These are phyloP conservation scores for Silene noctiflora DNA, from an alignment of 179 eudicot species.

Conservation along the genomic window DNA sequence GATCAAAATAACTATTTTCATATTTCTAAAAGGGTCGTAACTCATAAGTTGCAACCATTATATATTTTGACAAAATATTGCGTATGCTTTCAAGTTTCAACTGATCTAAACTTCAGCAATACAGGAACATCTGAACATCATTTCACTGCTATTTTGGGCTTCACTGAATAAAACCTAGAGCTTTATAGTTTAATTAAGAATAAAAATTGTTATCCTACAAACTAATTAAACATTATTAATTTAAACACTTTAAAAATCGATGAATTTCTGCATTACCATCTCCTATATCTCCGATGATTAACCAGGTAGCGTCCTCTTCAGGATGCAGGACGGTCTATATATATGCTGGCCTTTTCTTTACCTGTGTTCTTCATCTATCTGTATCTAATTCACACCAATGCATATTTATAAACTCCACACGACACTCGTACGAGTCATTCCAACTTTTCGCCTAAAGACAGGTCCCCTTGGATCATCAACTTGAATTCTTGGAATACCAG, in stretches of 20 bases:
- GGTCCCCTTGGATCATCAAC: constrained; percentile 23
- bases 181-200: constrained; percentile 7
- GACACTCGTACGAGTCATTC: neutral
- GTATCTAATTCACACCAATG: neutral
- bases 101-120: neutral
- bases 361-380: constrained; percentile 23
- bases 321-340: neutral
- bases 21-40: neutral
- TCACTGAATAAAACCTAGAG: neutral
- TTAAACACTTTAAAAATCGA: constrained; percentile 3
- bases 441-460: constrained; percentile 6
- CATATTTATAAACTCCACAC: neutral
- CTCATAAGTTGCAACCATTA: neutral
- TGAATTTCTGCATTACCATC: constrained; percentile 13
- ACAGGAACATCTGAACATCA: neutral
- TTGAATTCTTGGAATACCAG: constrained; percentile 59
- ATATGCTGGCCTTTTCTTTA: constrained; percentile 21
- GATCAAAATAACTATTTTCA: no score
- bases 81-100: no score
- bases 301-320: constrained; percentile 14
- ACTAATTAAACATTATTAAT: constrained; percentile 12
- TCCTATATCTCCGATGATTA: constrained; percentile 18
- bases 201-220: constrained; percentile 16
- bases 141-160: neutral
- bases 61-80: neutral